Evolutionary conservation across 2,329 filamentous ascomycete species (phyloP).

Genomic region (Coleophoma eucalyptorum): DNA sequence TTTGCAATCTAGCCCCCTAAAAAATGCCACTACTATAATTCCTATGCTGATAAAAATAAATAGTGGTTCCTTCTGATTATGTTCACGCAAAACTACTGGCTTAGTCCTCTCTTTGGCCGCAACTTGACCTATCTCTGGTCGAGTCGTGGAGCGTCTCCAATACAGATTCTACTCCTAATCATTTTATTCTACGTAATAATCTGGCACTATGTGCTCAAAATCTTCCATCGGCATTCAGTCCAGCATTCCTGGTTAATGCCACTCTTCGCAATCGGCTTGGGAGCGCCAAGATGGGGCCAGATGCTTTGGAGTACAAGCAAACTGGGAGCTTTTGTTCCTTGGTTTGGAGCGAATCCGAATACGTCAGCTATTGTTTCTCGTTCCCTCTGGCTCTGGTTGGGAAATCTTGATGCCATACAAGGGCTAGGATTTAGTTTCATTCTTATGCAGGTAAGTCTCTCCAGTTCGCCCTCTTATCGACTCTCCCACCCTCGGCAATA

Average conservation of each 20-base stretch:
- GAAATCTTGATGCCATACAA: constrained; percentile 60
- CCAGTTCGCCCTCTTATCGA: too few species aligned
- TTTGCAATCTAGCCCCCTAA: too few species aligned
- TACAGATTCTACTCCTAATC: constrained; percentile 51
- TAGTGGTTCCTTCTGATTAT: constrained; percentile 61
- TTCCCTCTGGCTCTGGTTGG: constrained; percentile 63
- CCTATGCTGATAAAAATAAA: too few species aligned
- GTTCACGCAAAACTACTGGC: constrained; percentile 63
- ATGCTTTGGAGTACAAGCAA: constrained; percentile 62
- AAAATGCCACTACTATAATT: too few species aligned
- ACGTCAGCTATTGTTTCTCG: constrained; percentile 52
- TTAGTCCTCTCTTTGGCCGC: constrained; percentile 61
- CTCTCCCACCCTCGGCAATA: too few species aligned
- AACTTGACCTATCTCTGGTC: constrained; percentile 51
- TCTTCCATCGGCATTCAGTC: constrained; percentile 51
- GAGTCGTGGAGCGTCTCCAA: constrained; percentile 46
- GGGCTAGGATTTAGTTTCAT: constrained; percentile 67
- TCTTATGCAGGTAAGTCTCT: constrained; percentile 25
- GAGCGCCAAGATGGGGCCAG: constrained; percentile 63
- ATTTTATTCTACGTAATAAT: constrained; percentile 47
- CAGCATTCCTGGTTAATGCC: constrained; percentile 64
- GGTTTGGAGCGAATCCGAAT: constrained; percentile 48
- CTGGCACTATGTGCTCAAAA: constrained; percentile 48
- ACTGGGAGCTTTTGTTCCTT: constrained; percentile 59
- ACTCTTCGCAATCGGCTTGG: constrained; percentile 63